Conservation (phyloP, 2,329 filamentous ascomycete genomes). For the Alternaria infectoria region DNA sequence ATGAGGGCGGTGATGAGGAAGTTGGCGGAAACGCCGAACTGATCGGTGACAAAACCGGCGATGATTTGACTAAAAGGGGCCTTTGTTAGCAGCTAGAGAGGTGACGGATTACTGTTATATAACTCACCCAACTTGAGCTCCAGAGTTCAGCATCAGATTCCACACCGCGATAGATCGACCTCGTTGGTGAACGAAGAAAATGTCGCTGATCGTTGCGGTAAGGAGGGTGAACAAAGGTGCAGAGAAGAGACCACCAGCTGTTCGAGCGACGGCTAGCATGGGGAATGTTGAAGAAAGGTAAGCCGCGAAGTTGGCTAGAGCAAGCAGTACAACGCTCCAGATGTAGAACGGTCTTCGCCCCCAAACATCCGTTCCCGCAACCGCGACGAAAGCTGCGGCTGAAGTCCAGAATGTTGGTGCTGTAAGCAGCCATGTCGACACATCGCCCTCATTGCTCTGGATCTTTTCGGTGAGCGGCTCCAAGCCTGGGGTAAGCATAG, state of each 20-base stretch:
- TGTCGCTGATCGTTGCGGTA: slow-evolving; percentile 18
- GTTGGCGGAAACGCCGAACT: slow-evolving; percentile 13
- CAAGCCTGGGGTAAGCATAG: slow-evolving; percentile 19
- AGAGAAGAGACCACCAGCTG: slow-evolving; percentile 15
- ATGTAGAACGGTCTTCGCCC: slow-evolving; percentile 17
- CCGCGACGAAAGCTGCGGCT: slow-evolving; percentile 15
- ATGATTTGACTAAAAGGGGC: not conserved
- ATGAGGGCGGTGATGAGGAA: slow-evolving; percentile 17
- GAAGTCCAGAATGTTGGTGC: slow-evolving; percentile 22
- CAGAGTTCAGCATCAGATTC: slow-evolving; percentile 18
- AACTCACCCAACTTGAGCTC: slow-evolving; percentile 18
- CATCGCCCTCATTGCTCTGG: slow-evolving; percentile 15
- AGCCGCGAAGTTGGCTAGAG: slow-evolving; percentile 11
- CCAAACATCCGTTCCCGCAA: slow-evolving; percentile 17
- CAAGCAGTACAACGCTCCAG: slow-evolving; percentile 13
- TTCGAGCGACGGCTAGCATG: slow-evolving; percentile 13
- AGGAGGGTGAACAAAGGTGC: slow-evolving; percentile 18
- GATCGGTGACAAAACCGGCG: slow-evolving; percentile 16
- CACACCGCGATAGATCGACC: slow-evolving; percentile 19
- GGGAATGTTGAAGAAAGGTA: slow-evolving; percentile 13
- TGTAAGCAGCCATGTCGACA: slow-evolving; percentile 17
- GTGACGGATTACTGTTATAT: not conserved
- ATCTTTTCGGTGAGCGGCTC: slow-evolving; percentile 10
- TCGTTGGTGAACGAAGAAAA: slow-evolving; percentile 20
- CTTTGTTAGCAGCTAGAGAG: not conserved